Base-by-base conservation (phyloP, 2,329 filamentous ascomycete species). In the Ampelomyces quisqualis region DNA sequence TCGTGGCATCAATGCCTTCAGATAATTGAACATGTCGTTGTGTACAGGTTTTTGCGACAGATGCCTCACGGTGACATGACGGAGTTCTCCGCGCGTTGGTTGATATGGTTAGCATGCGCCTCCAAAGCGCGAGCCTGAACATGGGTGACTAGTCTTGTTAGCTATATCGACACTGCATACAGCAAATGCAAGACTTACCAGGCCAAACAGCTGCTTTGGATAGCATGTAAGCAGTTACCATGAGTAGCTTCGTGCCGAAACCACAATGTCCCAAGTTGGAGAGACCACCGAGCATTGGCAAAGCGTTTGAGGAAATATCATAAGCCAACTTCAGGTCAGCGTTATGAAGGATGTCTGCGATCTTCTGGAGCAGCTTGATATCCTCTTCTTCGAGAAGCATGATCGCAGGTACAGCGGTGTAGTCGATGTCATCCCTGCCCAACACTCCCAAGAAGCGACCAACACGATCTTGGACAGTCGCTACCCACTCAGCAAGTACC, bases 301-400 rank as follows among this genome's bases (percentile, higher is more conserved):
- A 62, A 3, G 74, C 69, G 40, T 80, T 77, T 7, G 61, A 57
- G 4, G 63, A 60, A 28, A 79, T 70, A 34, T 69, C 73, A 39
- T 73, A 77, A 30, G 78, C 82, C 74, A 95, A 83, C 70, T 95
- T 95, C 59, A 81, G 75, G 65, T 95, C 88, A 7, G 88, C 83
- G 47, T 81, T 85, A 23, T 78, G 73, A 27, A 96, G 72, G 7
- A 97, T 85, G 49, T 88, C 85, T 52, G 86, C 80, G 17, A 96
- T 82, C 70, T 94, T 95, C 30, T 80, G 77, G 5, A 97, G 72
- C 2, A 97, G 75, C 67, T 91, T 91, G 51, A 86, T 79, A 53
- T 98, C 91, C 62, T 97, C 91, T 13, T 93, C 88, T 59, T 96
- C 90, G 1, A 97, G 76, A 3, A 96, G 78, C 81, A 96, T 89